Base-by-base conservation (phyloP, 352 stramenopile species). In the Pythium brachiatum region DNA sequence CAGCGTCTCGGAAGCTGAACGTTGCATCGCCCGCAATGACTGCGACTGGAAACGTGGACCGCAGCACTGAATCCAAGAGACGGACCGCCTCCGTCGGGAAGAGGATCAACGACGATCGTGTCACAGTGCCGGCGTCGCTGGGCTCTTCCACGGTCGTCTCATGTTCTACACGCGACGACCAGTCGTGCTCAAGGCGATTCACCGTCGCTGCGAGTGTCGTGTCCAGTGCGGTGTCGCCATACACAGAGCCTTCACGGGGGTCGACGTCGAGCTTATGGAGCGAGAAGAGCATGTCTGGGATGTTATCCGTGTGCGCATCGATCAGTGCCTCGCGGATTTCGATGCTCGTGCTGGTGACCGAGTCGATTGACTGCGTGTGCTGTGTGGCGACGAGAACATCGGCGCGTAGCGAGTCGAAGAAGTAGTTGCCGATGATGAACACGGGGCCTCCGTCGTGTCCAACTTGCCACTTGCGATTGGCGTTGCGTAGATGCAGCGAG, bases 401-500 rank as follows among this genome's bases (percentile, higher is more conserved):
- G 9, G 83, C 72, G 1, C 75, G 79, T 1, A 94, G 64, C 44
- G 85, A 94, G 48, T 94, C 85, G 6, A 92, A 43, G 36, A 94
- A 94, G 53, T 94, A 94, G 41, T 94, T 94, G 9, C 81, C 85
- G 15, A 94, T 79, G 50, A 94, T 66, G n/a, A 87, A 82, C 9
- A 92, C 69, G 0, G 83, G 80, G 1, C 79, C 79, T 23, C 79
- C 60, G 12, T 91, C 67, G 8, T 55, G 60, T n/a, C 75, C 78
- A 15, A 89, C 74, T 29, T 44, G 59, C 83, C 77, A 89, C 15
- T 26, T 21, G 0, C 57, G 39, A 31, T 72, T 32, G 0, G 67
- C 57, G 31, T 75, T 62, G 11, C 76, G 57, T 3, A 91, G 31
- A 6, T 62, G 41, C 15, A 93, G 47, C 9, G 57, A 25, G 15